Conservation (phyloP, 1,139 yeast species). For the Candida sojae region DNA sequence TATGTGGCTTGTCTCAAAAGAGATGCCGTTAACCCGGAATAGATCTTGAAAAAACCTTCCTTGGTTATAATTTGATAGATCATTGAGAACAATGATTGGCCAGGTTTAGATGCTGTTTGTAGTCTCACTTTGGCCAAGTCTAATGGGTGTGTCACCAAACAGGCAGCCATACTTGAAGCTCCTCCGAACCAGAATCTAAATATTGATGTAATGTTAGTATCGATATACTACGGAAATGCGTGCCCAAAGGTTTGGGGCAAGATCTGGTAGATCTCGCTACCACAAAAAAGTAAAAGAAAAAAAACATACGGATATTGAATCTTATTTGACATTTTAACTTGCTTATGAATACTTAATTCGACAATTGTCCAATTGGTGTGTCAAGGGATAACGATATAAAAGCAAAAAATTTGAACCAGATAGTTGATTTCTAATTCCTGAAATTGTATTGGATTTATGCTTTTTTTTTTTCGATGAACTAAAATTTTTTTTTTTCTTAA, state of each 20-base stretch:
- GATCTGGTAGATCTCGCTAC: not conserved
- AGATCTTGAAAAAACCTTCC: conserved; percentile 71
- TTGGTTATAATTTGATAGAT: conserved; percentile 56
- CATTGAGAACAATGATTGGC: conserved; percentile 63
- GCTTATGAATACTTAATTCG: not conserved
- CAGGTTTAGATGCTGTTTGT: conserved; percentile 69
- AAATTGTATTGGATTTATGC: not conserved
- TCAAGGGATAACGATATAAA: too few relatives aligned
- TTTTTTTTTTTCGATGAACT: conserved; percentile 1
- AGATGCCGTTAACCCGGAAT: conserved; percentile 82
- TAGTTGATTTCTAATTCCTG: not conserved
- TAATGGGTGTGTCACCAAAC: conserved; percentile 68
- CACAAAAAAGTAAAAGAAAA: not conserved
- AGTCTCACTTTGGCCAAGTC: conserved; percentile 84
- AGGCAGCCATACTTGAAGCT: conserved; percentile 68
- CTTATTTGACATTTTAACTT: conserved; percentile 1
- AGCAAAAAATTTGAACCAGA: too few relatives aligned
- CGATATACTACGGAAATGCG: not conserved
- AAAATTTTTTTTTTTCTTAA: not conserved
- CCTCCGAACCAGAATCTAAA: conserved; percentile 50
- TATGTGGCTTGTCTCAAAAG: conserved; percentile 85
- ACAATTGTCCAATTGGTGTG: too few relatives aligned
- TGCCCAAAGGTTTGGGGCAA: not conserved
- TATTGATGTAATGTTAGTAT: not conserved
- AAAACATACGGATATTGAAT: conserved; percentile 14